Evolutionary conservation across 164 flowering plant genomes (phyloP).

Genomic region (Berberis thunbergii): DNA sequence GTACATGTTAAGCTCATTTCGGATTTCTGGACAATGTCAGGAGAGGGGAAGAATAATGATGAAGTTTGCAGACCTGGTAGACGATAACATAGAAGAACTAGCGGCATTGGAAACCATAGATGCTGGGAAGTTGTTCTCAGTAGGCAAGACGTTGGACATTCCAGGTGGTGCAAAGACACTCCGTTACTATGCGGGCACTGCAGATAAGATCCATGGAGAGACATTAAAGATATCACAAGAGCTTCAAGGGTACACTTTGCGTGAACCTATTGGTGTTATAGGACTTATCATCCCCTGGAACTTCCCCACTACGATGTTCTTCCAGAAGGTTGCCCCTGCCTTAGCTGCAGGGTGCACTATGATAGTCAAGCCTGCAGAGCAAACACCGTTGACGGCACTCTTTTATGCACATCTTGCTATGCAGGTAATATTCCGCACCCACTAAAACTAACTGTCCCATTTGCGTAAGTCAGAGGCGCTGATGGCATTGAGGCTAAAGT

Average conservation of each 20-base stretch:
- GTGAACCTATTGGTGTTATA: constrained; percentile 74
- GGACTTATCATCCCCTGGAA: constrained; percentile 87
- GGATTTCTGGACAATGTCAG: constrained; percentile 19
- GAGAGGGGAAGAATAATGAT: constrained; percentile 52
- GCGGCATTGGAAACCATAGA: constrained; percentile 59
- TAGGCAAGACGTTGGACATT: constrained; percentile 34
- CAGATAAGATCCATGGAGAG: constrained; percentile 80
- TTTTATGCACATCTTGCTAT: constrained; percentile 68
- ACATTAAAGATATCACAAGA: constrained; percentile 49
- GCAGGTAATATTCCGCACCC: constrained; percentile 25
- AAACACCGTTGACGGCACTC: constrained; percentile 74
- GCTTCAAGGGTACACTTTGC: constrained; percentile 55
- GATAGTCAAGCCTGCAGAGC: constrained; percentile 81
- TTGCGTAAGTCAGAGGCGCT: too few species aligned
- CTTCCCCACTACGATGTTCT: constrained; percentile 45
- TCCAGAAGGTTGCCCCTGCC: constrained; percentile 55
- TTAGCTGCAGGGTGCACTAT: constrained; percentile 86
- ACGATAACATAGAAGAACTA: constrained; percentile 48
- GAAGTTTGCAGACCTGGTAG: constrained; percentile 66
- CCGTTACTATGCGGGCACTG: constrained; percentile 82
- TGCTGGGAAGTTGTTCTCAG: constrained; percentile 48
- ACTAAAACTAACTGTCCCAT: too few species aligned
- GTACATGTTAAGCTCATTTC: not conserved
- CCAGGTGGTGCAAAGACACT: constrained; percentile 30
- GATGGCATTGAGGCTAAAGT: not conserved